Evolutionary conservation across 345 rosid species (phyloP).

Genomic region (Populus ilicifolia): DNA sequence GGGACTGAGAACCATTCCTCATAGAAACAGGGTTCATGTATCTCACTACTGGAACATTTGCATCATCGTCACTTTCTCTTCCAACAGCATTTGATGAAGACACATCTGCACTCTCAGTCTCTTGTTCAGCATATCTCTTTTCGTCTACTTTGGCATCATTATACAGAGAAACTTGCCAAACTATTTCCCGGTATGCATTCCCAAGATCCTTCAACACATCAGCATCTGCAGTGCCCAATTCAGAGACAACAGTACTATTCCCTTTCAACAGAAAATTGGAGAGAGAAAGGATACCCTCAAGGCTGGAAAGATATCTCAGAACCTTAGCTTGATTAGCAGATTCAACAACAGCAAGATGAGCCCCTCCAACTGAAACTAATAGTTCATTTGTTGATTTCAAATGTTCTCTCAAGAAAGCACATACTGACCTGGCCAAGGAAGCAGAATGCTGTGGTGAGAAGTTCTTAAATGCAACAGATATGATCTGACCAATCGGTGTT

Average conservation of each 20-base stretch:
- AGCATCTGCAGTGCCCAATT: constrained; percentile 82
- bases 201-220: constrained; percentile 87
- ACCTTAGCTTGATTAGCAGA: constrained; percentile 47
- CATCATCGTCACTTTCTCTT: constrained; percentile 87
- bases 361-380: constrained; percentile 52
- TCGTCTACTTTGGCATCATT: constrained; percentile 72
- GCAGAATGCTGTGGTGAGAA: constrained; percentile 88
- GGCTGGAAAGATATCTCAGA: constrained; percentile 66
- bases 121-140: constrained; percentile 51
- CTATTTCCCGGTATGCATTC: constrained; percentile 58
- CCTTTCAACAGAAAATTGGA: constrained; percentile 84
- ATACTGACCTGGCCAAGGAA: constrained; percentile 72
- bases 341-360: constrained; percentile 59
- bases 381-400: constrained; percentile 54
- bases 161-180: constrained; percentile 83
- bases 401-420: constrained; percentile 77
- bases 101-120: constrained; percentile 49
- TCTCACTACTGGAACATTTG: constrained; percentile 56
- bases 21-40: constrained; percentile 74
- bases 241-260: constrained; percentile 63
- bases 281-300: constrained; percentile 72
- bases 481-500: constrained; percentile 71
- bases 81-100: constrained; percentile 60
- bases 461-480: constrained; percentile 83
- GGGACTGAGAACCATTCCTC: constrained; percentile 65